Base-by-base conservation (phyloP, 1,139 yeast genomes). In the Suhomyces bribrorum region DNA sequence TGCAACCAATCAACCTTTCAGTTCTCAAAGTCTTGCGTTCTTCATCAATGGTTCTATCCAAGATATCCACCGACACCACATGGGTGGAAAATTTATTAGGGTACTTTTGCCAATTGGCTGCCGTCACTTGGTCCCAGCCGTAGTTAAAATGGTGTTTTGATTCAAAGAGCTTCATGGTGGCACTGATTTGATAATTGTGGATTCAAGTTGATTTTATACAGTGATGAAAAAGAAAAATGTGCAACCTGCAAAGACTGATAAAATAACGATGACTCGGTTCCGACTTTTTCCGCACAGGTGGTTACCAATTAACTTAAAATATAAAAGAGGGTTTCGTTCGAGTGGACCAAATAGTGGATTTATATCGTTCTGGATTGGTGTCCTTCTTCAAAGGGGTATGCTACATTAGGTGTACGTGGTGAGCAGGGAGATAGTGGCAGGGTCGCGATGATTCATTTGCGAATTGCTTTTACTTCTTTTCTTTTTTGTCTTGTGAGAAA, bases 101-200 rank as follows among this genome's bases (percentile, higher is more conserved):
- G 63, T 92, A 92, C 56, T 92, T 92, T 49, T 80, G 82, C 98
- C 98, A 92, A 62, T 92, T 90, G 43, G 97, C 97, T 0, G 95
- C 90, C 1, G 96, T 86, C 14, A 92, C 96, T 55, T 87, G 89
- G 28, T 86, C 95, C 97, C 97, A 90, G 0, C 95, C 79, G 55
- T 90, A 90, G 44, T 79, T 69, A 61, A 88, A 90, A 26, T 64
- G 68, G 58, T 86, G 92, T 15, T 71, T 61, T 29, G 86, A 75
- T 36, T 79, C 79, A 56, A 87, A 89, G 41, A 89, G 72, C 62
- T 85, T 88, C 97, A 90, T 89, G 31, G 18, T 40, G 24, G 17
- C 25, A 5, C 11, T 20, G 23, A 20, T 20, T 20, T 20, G 23
- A 20, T 20, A 20, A 30, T 7, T 9, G 5, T 11, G 8, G 26